Evolutionary conservation across 2,329 filamentous ascomycete genomes (phyloP), one percentile per base, ranked within the genome.

Genomic region (Apiospora hydei): DNA sequence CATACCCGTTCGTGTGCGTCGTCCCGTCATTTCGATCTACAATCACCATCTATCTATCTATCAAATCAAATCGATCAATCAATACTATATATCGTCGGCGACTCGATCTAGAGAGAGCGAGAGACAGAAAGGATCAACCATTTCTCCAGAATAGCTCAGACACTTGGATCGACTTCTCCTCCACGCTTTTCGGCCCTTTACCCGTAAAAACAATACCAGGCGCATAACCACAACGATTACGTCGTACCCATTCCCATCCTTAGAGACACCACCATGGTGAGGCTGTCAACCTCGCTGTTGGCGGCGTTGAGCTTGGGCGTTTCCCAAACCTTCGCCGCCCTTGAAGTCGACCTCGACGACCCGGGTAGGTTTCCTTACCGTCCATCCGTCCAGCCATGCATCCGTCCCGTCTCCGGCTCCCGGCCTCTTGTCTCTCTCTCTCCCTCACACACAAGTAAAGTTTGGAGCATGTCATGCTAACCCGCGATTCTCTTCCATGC

Each of bases 261-360:
- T 41, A 74, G 70, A 71, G 53, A 64, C 61, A 61, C 69, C 71
- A 70, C 46, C 67, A 77, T 76, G 78, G 78, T 79, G 77, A 78
- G 72, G 68, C 72, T 73, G 21, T 73, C 71, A 53, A 70, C 72
- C 71, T 69, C 75, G 73, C 73, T 79, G 72, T 71, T 80, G 72
- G 77, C 76, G 71, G 72, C 75, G 43, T 75, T 78, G 18, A 75
- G 78, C 71, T 77, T 80, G 46, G 73, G 75, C 51, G 74, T 75
- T 64, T 51, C 73, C 46, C 74, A 49, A 66, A 77, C 71, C n/a
- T 71, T 75, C 46, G 78, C 74, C 47, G 79, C 78, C 49, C 76
- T 80, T 57, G 74, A 77, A 11, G 78, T 79, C 67, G 61, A 80
- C 74, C 76, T 80, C 44, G 76, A 78, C 47, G 78, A 80, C 68